phyloP scores from a whole-genome alignment of 2,329 filamentous ascomycete species.

The Colletotrichum filicis region DNA sequence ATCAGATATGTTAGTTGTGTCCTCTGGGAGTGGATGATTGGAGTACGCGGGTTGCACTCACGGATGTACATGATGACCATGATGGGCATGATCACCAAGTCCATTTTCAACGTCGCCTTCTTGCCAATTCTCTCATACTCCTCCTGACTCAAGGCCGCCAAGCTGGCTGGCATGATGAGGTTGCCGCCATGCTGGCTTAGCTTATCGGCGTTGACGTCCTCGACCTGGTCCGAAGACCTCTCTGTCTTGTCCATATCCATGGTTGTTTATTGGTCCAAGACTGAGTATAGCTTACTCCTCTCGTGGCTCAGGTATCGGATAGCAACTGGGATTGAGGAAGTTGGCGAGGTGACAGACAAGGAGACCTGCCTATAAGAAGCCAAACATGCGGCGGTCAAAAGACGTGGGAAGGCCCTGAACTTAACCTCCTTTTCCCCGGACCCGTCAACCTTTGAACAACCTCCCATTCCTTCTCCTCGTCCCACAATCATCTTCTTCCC shows the following conservation, averaged over 20 bases:
- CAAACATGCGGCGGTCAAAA: background rate
- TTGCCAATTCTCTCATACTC: constrained; percentile 37
- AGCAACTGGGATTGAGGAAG: background rate
- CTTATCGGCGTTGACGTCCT: constrained; percentile 19
- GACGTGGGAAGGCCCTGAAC: background rate
- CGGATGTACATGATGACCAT: constrained; percentile 41
- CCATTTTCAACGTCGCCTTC: constrained; percentile 37
- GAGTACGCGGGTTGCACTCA: background rate
- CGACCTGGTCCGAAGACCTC: constrained; percentile 14
- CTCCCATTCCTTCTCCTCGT: background rate
- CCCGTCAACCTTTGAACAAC: background rate
- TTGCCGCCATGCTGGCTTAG: background rate
- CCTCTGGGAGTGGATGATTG: fast-evolving
- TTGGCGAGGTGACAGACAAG: background rate
- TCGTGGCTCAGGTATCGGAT: background rate
- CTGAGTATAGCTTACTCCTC: too few relatives aligned
- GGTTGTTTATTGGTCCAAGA: background rate
- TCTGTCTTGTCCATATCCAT: constrained; percentile 23
- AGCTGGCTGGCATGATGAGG: constrained; percentile 36
- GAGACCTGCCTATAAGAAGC: background rate
- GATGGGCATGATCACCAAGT: constrained; percentile 39
- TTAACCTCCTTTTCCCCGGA: background rate
- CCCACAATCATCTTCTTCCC: background rate
- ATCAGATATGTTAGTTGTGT: background rate
- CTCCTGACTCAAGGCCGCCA: constrained; percentile 35